Percentiles rank a stretch among this genome's conserved stretches.
Conservation (phyloP, 192 early-diverging fungal species). For the Backusella australiensis region DNA sequence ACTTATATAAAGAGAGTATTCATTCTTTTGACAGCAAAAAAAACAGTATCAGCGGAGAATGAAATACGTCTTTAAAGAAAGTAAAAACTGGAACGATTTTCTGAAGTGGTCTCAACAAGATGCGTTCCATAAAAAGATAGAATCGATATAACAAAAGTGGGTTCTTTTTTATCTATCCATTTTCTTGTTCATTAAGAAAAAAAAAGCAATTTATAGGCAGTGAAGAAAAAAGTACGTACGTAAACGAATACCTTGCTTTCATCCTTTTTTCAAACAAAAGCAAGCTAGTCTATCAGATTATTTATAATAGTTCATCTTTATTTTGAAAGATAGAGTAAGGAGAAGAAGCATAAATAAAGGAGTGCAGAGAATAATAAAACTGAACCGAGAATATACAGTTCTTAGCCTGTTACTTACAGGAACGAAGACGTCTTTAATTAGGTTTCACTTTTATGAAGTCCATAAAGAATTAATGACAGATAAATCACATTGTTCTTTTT, state of each 20-base stretch:
- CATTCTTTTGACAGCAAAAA: neutral
- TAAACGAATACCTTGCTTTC: neutral
- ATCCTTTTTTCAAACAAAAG: neutral
- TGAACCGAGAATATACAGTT: neutral
- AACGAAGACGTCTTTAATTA: neutral
- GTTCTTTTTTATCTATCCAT: no score
- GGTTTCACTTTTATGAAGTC: neutral
- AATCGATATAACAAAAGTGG: no score
- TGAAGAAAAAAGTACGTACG: neutral
- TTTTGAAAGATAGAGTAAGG: neutral
- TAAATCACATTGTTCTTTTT: no score
- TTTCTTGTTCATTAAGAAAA: no score
- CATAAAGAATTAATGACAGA: no score
- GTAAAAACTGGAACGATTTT: neutral
- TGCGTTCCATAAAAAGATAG: no score
- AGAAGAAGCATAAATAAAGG: neutral
- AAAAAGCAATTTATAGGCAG: no score
- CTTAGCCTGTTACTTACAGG: neutral
- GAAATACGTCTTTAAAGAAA: neutral
- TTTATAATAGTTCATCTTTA: neutral
- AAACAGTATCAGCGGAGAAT: neutral
- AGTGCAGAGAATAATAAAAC: neutral
- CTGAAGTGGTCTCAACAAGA: no score
- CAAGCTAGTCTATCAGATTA: neutral
- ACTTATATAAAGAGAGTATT: neutral